Percentiles rank a stretch among this genome's conserved stretches.
phyloP scores from a whole-genome alignment of 192 early-diverging fungal genomes.

The Umbelopsis sp. region DNA sequence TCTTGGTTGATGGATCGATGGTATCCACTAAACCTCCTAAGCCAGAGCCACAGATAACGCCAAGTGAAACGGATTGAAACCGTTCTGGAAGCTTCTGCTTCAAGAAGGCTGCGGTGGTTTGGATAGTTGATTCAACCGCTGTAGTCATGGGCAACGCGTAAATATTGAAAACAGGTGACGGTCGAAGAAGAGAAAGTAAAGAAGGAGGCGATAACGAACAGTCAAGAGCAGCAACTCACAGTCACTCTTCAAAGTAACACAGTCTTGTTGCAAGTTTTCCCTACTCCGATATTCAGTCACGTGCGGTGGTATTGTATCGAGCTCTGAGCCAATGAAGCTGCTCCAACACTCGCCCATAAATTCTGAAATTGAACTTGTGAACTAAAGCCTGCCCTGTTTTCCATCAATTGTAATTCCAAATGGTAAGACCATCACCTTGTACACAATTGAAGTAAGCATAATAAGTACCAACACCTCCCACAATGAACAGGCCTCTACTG shows the following conservation, averaged over 20 bases:
- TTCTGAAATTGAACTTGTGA: background rate
- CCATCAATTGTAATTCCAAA: background rate
- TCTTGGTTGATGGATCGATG: constrained; percentile 52
- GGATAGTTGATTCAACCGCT: background rate
- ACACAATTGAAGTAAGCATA: background rate
- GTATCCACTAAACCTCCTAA: constrained; percentile 78
- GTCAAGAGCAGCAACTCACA: background rate
- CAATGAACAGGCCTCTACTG: constrained; percentile 34
- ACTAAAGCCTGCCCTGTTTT: background rate
- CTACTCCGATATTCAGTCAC: background rate
- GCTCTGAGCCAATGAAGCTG: background rate
- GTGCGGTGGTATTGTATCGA: background rate
- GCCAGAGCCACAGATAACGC: constrained; percentile 83
- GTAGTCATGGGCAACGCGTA: background rate
- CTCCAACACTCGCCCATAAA: constrained; percentile 3
- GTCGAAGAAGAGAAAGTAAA: background rate
- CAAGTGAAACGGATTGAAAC: constrained; percentile 61
- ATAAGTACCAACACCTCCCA: too few species aligned
- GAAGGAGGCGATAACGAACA: background rate
- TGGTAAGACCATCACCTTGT: background rate
- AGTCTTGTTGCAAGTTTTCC: too few species aligned
- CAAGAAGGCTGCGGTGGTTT: background rate
- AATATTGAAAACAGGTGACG: background rate
- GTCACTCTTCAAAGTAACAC: too few species aligned
- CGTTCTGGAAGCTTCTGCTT: constrained; percentile 22